Conservation (phyloP, 768 basidiomycete species). For the Clavulina sp. region DNA sequence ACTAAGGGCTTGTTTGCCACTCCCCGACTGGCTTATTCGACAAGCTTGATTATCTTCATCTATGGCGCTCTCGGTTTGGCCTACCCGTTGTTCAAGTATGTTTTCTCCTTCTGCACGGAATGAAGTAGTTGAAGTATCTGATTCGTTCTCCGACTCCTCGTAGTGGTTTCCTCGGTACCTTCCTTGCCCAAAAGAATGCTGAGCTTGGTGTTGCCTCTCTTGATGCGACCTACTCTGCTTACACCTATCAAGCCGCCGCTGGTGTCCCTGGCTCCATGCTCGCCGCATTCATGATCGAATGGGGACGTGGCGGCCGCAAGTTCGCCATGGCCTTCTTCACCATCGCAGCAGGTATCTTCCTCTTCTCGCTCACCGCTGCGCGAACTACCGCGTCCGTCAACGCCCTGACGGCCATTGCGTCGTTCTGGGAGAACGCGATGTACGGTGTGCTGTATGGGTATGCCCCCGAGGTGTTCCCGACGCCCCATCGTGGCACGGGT, state of each 20-base stretch:
- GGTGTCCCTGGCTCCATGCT: not conserved
- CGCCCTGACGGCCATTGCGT: conserved; percentile 59
- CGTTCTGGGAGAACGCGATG: conserved; percentile 54
- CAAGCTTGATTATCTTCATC: conserved; percentile 23
- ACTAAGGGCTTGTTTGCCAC: conserved; percentile 47
- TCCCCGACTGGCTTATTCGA: conserved; percentile 35
- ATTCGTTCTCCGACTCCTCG: too few species aligned
- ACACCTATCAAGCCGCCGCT: too few species aligned
- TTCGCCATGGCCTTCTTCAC: conserved; percentile 9
- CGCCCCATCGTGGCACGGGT: conserved; percentile 42
- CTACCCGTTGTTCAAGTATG: too few species aligned
- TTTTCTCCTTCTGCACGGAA: too few species aligned
- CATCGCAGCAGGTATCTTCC: conserved; percentile 58
- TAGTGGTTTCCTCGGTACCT: too few species aligned
- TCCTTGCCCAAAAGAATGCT: too few species aligned
- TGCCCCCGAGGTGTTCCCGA: conserved; percentile 39
- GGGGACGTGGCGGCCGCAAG: not conserved
- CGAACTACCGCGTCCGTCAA: conserved; percentile 48
- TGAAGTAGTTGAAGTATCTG: too few species aligned
- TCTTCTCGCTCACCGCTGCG: conserved; percentile 61
- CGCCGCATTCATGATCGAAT: not conserved
- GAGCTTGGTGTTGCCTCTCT: too few species aligned
- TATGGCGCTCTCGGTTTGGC: too few species aligned
- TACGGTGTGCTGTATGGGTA: conserved; percentile 58
- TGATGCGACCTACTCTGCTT: too few species aligned